Conservation (phyloP, 176 grass and related monocot genomes). For the Triticum aestivum region DNA sequence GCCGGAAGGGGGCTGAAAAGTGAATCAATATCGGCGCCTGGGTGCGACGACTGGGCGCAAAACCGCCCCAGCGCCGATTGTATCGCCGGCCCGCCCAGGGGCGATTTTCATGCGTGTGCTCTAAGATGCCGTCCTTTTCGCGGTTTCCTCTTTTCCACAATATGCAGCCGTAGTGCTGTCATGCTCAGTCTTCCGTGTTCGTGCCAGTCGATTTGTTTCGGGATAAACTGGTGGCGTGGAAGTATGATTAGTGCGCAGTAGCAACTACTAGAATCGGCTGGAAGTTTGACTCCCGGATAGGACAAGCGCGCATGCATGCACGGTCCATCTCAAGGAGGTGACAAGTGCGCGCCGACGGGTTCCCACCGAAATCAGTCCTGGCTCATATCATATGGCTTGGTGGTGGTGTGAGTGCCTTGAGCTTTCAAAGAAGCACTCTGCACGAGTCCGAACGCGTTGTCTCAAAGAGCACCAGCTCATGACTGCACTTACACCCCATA, state of each 20-base stretch:
- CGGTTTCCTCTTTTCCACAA: neutral
- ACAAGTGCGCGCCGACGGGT: neutral
- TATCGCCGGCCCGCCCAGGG: too few relatives aligned
- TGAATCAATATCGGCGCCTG: too few relatives aligned
- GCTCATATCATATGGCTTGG: neutral
- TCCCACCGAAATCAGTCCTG: neutral
- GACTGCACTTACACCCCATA: too few relatives aligned
- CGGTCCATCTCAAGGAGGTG: neutral
- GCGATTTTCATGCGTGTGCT: too few relatives aligned
- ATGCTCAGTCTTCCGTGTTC: neutral
- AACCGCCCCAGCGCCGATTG: too few relatives aligned
- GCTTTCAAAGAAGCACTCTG: neutral
- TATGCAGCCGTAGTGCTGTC: neutral
- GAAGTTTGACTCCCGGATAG: neutral
- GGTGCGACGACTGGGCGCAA: too few relatives aligned
- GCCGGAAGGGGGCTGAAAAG: too few relatives aligned
- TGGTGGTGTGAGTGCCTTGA: neutral
- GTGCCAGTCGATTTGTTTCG: neutral
- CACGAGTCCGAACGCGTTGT: too few relatives aligned
- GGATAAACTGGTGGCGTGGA: neutral
- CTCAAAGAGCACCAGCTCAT: too few relatives aligned
- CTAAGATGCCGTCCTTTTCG: neutral
- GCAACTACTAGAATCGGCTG: neutral
- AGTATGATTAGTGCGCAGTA: neutral
- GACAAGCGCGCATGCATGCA: neutral